Evolutionary conservation across 768 basidiomycete species (phyloP), one percentile per base, ranked within the genome.

Genomic region (Tricholoma bakamatsutake): DNA sequence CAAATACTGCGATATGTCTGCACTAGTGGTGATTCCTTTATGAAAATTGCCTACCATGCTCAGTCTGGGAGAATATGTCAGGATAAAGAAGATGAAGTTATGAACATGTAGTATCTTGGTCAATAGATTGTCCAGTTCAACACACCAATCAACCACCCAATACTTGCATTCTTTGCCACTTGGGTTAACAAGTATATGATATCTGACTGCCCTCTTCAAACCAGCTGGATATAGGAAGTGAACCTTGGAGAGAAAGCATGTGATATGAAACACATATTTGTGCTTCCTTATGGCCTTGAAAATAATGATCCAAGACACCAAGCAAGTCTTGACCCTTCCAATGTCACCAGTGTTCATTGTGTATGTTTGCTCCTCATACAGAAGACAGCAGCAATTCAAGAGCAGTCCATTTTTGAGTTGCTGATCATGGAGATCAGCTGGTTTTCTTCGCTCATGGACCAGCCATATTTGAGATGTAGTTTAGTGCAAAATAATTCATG

Each of bases 291-390:
- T 52, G 0, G 63, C 71, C 5, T 63, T 60, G 24, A 73, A 69
- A 13, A 73, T 61, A 0, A 42, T 51, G 1, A 68, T 67, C 67
- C 71, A 72, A 0, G 53, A 28, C 1, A 58, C 13, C 6, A 72
- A 63, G 2, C 55, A 59, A 0, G 52, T 61, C 43, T 73, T 66
- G 1, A 73, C 57, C 0, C 59, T 54, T 0, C 69, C 66, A 3
- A 74, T 69, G 37, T 73, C 69, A 1, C 70, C 65, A 0, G 5
- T 3, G 18, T 71, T 73, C 66, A 73, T 69, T 3, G 62, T 57
- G 45, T 69, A 58, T 0, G 62, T 59, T 3, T 75, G 31, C 27
- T 76, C 73, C 27, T 73, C 67, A 48, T 77, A 77, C 0, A 76
- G 62, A 4, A 73, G 48, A 1, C 69, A 57, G 40, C 71, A 70